Evolutionary conservation across 2,329 filamentous ascomycete species (phyloP), one percentile per base, ranked within the genome.

Genomic region (Xylaria sp.): DNA sequence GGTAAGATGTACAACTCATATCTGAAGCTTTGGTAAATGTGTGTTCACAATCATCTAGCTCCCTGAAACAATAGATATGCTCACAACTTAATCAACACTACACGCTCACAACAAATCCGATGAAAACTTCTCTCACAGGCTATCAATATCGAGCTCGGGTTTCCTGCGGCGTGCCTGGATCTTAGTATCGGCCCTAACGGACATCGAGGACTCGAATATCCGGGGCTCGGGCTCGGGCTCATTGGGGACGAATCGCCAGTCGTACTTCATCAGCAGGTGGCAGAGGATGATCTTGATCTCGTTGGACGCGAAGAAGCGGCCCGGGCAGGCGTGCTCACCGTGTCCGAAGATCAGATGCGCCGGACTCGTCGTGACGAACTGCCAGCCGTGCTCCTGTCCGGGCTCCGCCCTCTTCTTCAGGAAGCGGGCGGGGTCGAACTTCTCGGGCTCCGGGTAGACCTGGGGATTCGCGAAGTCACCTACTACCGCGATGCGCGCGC

Each of bases 261-360:
- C 78, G 64, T 78, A 79, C 70, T 79, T 79, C 43, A 79, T 72
- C 66, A 79, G 65, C 31, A 79, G 12, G 66, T 74, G 70, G 58
- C 70, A 74, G 8, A 75, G 62, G 33, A 72, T 65, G 49, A 74
- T 71, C 66, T 75, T 75, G 64, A 75, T 66, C 68, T 75, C 71
- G 60, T 74, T 74, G 23, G 70, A 67, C 1, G 71, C 73, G 62
- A 75, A 74, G 69, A 74, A 73, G 12, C 73, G 72, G 6, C 77
- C 58, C 72, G 78, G 77, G 63, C 78, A 79, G 4, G 82, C 81
- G 62, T 83, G 81, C 48, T 78, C 76, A 6, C 82, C 82, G 69
- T 84, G 78, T 6, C 83, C 83, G 67, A 83, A 84, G 15, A 68
- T 67, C 39, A 80, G 71, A 33, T 77, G 75, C 2, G 79, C 74